Conservation (phyloP, 2,329 filamentous ascomycete species). For the Fusarium sp. region DNA sequence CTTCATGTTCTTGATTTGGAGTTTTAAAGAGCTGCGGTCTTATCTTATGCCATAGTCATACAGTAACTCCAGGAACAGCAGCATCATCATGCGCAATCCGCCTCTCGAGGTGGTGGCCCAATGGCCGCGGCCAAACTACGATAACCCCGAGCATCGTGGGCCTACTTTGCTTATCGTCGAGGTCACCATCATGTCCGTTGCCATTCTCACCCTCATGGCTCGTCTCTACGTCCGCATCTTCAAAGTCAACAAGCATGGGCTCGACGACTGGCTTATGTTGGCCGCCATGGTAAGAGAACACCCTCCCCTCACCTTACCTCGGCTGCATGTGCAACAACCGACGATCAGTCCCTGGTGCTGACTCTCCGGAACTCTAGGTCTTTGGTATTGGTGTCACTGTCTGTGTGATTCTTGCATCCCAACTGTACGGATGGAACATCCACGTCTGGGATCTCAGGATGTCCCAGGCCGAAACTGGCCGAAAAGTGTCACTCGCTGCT, state of each 20-base stretch:
- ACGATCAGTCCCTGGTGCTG: slow-evolving; percentile 19
- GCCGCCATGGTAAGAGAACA: slow-evolving; percentile 53
- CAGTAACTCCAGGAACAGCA: slow-evolving; percentile 14
- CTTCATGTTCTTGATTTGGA: slow-evolving; percentile 50
- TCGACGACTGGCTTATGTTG: slow-evolving; percentile 60
- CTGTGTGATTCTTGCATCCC: slow-evolving; percentile 54
- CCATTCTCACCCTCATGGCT: slow-evolving; percentile 52
- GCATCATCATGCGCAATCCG: slow-evolving; percentile 53
- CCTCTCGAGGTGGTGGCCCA: slow-evolving; percentile 53
- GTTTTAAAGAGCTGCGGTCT: slow-evolving; percentile 8
- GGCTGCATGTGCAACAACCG: slow-evolving; percentile 28
- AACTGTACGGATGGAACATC: slow-evolving; percentile 55
- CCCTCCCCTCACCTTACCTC: slow-evolving; percentile 8
- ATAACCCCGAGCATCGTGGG: slow-evolving; percentile 55
- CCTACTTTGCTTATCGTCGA: slow-evolving; percentile 56
- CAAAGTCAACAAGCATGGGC: slow-evolving; percentile 52
- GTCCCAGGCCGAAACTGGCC: slow-evolving; percentile 48
- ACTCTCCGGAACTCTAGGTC: slow-evolving; percentile 45
- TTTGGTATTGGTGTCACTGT: slow-evolving; percentile 53
- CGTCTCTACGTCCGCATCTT: slow-evolving; percentile 56
- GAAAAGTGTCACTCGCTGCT: slow-evolving; percentile 56
- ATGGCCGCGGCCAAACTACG: slow-evolving; percentile 58
- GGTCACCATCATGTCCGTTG: slow-evolving; percentile 52
- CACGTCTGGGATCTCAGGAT: slow-evolving; percentile 56
- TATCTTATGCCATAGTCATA: slow-evolving; percentile 6